phyloP scores from a whole-genome alignment of 345 rosid species.

The Leavenworthia alabamica region DNA sequence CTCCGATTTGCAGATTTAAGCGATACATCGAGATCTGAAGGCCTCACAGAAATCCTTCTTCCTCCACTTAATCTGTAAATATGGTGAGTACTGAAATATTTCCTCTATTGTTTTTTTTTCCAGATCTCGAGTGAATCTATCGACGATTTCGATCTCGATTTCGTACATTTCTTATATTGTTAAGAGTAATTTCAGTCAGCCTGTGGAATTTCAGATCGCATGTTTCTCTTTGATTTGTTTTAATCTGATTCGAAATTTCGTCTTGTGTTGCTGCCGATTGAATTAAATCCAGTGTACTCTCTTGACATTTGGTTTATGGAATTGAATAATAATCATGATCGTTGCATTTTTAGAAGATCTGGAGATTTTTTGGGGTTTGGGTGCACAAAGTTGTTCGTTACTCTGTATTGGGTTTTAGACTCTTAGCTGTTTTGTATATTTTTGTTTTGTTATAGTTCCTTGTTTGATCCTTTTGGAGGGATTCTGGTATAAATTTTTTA shows the following conservation, averaged over 20 bases:
- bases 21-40: slow-evolving; percentile 22
- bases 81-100: slow-evolving; percentile 20
- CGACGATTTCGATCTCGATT: slow-evolving; percentile 15
- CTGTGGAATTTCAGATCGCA: slow-evolving; percentile 17
- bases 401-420: not conserved
- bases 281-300: slow-evolving; percentile 21
- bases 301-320: slow-evolving; percentile 10
- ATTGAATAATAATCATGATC: no score
- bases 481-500: not conserved
- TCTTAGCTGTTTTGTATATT: not conserved
- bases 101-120: not conserved
- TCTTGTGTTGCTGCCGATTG: not conserved
- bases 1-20: slow-evolving; percentile 26
- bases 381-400: not conserved
- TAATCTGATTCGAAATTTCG: not conserved
- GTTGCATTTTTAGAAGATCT: no score
- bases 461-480: not conserved
- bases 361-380: no score
- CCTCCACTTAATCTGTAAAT: slow-evolving; percentile 12
- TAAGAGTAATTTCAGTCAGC: slow-evolving; percentile 4
- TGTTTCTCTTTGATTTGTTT: not conserved
- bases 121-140: slow-evolving; percentile 24
- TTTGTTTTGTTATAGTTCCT: not conserved
- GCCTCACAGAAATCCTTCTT: not conserved
- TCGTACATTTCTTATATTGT: not conserved